These are phyloP conservation scores for Wallacemonas collosoma DNA, from an alignment of 208 protist genomes.

Conservation along the genomic window DNA sequence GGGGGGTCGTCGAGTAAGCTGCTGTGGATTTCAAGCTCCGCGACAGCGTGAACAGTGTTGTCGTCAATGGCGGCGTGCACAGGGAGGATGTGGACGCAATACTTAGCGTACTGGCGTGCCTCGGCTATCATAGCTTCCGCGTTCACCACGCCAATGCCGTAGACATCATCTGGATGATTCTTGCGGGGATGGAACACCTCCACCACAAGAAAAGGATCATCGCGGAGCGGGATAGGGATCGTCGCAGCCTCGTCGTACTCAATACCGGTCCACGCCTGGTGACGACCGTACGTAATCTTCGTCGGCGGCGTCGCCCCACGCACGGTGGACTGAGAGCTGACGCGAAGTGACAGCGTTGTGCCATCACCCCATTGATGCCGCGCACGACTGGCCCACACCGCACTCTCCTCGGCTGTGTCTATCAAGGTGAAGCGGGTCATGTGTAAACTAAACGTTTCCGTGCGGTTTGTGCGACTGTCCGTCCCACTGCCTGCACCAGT, in stretches of 20 bases:
- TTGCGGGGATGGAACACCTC: constrained; percentile 63
- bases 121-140: constrained; percentile 66
- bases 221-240: constrained; percentile 52
- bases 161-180: constrained; percentile 22
- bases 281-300: constrained; percentile 44
- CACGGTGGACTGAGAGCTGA: constrained; percentile 52
- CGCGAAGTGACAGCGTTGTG: constrained; percentile 53
- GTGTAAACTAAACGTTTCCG: constrained; percentile 51
- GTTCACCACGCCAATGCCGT: constrained; percentile 76
- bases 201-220: constrained; percentile 73
- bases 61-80: constrained; percentile 67
- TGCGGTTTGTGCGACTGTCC: neutral
- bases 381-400: constrained; percentile 61
- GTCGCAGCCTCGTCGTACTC: constrained; percentile 38
- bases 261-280: constrained; percentile 50
- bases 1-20: constrained; percentile 57
- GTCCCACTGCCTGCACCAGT: neutral
- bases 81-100: constrained; percentile 76
- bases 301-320: constrained; percentile 53
- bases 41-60: constrained; percentile 71
- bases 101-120: constrained; percentile 73
- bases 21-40: constrained; percentile 75
- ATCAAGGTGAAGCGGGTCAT: constrained; percentile 73
- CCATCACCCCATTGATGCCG: constrained; percentile 75
- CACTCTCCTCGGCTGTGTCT: constrained; percentile 80